These are phyloP conservation scores for Geotrichum carabidarum DNA, from an alignment of 1,139 yeast species.

Conservation along the genomic window DNA sequence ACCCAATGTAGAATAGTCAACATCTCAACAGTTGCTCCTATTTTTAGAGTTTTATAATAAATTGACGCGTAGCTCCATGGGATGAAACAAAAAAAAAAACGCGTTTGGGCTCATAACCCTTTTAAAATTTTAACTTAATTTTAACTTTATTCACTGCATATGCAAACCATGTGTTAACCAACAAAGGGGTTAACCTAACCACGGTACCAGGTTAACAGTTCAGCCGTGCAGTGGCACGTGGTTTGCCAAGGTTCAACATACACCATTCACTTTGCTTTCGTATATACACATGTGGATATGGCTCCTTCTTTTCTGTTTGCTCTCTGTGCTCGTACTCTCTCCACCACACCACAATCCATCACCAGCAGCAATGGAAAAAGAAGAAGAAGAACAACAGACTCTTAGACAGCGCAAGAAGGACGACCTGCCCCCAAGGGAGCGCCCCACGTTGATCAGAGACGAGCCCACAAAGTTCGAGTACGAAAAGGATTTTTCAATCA, in stretches of 20 bases:
- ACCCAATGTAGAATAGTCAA: no score
- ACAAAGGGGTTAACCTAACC: no score
- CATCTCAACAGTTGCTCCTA: no score
- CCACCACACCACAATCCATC: background rate
- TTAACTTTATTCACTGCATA: no score
- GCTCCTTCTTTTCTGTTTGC: no score
- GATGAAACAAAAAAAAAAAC: no score
- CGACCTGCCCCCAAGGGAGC: background rate
- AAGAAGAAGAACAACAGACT: background rate
- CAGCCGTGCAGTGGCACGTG: background rate
- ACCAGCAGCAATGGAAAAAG: background rate
- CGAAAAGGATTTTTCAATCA: slow-evolving; percentile 23
- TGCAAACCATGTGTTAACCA: no score
- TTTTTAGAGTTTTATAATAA: no score
- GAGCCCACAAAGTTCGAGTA: slow-evolving; percentile 16
- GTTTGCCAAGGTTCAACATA: background rate
- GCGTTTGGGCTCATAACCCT: no score
- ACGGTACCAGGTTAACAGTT: background rate
- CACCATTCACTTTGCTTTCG: background rate
- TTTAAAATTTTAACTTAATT: no score
- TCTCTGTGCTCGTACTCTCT: background rate
- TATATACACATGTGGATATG: no score
- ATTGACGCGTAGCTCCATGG: no score
- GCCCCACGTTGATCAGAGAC: slow-evolving; percentile 9
- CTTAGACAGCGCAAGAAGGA: slow-evolving; percentile 6